Evolutionary conservation across 495 filamentous ascomycete species (phyloP).

Genomic region (Cercophora newfieldiana): DNA sequence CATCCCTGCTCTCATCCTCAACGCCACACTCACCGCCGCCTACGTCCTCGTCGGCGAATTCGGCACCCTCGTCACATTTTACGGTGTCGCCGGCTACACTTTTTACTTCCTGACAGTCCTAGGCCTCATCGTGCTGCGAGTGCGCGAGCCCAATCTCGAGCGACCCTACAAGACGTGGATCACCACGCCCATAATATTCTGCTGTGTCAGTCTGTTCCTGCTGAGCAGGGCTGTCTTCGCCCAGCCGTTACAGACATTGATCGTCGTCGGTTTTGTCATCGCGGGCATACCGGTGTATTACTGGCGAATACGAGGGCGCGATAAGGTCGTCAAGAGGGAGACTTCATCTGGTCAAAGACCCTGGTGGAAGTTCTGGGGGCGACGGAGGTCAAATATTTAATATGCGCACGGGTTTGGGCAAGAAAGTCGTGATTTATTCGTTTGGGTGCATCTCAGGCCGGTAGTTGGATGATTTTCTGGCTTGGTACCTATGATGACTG

Average conservation of each 20-base stretch:
- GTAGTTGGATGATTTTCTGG: neutral
- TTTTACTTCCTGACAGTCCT: conserved; percentile 97
- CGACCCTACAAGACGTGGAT: conserved; percentile 95
- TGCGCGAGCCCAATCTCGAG: conserved; percentile 85
- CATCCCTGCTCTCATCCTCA: conserved; percentile 84
- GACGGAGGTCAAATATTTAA: conserved; percentile 25
- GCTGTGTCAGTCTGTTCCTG: conserved; percentile 93
- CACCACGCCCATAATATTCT: conserved; percentile 93
- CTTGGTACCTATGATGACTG: neutral
- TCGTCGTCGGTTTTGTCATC: conserved; percentile 80
- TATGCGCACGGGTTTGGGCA: neutral
- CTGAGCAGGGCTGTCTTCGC: conserved; percentile 84
- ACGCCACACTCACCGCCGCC: conserved; percentile 64
- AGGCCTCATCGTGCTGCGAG: conserved; percentile 84
- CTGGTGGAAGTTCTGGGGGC: conserved; percentile 51
- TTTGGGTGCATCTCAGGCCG: neutral
- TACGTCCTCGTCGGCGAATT: conserved; percentile 92
- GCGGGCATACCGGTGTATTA: conserved; percentile 85
- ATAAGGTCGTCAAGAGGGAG: conserved; percentile 42
- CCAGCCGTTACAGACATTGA: conserved; percentile 82
- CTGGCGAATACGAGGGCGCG: conserved; percentile 70
- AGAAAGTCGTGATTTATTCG: neutral
- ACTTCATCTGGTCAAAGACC: conserved; percentile 20
- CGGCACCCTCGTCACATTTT: conserved; percentile 88
- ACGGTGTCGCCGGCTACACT: conserved; percentile 92